phyloP scores from a whole-genome alignment of 768 basidiomycete species.

The Crucibulum laeve region DNA sequence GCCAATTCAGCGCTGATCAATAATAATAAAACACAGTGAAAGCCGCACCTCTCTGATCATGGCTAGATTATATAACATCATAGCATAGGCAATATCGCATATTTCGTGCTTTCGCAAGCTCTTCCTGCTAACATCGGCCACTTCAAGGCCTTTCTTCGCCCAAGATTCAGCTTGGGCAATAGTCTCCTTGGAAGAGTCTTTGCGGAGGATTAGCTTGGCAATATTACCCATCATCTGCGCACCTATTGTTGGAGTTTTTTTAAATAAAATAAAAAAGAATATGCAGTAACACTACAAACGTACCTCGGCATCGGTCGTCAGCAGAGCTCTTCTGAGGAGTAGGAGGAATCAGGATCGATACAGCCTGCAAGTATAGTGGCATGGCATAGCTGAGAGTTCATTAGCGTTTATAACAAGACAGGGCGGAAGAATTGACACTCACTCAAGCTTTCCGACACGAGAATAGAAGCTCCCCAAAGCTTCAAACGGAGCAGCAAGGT shows the following conservation, averaged over 20 bases:
- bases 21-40: neutral
- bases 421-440: conserved; percentile 14
- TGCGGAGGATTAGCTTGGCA: conserved; percentile 37
- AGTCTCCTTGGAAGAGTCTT: conserved; percentile 21
- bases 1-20: neutral
- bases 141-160: conserved; percentile 43
- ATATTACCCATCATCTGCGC: conserved; percentile 45
- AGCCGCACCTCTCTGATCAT: conserved; percentile 44
- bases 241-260: conserved; percentile 18
- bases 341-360: conserved; percentile 54
- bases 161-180: conserved; percentile 54
- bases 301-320: conserved; percentile 62
- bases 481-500: conserved; percentile 66
- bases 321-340: conserved; percentile 26
- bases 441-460: conserved; percentile 52
- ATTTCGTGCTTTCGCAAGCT: conserved; percentile 19
- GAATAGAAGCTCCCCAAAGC: conserved; percentile 62
- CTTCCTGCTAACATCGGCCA: conserved; percentile 23
- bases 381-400: conserved; percentile 46
- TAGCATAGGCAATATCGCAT: conserved; percentile 55
- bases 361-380: conserved; percentile 62
- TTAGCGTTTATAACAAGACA: neutral
- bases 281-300: neutral
- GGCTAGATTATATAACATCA: conserved; percentile 59
- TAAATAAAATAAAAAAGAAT: neutral